Conservation (phyloP, 2,329 filamentous ascomycete genomes). For the Penicillium sp. region DNA sequence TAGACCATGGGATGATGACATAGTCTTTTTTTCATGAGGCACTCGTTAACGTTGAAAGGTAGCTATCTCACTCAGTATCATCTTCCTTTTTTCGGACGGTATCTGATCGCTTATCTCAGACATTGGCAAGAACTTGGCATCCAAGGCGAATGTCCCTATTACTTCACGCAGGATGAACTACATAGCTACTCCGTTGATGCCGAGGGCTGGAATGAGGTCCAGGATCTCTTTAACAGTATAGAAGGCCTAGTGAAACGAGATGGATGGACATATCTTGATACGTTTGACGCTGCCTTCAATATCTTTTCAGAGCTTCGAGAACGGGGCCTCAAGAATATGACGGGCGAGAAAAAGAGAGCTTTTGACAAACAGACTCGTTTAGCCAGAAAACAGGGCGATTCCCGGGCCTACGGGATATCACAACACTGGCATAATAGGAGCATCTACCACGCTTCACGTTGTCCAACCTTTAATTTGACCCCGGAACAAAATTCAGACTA, state of each 20-base stretch:
- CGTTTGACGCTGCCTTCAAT: slow-evolving; percentile 37
- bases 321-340: slow-evolving; percentile 31
- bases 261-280: slow-evolving; percentile 40
- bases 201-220: slow-evolving; percentile 27
- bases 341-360: slow-evolving; percentile 31
- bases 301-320: slow-evolving; percentile 40
- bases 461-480: no score
- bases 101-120: slow-evolving; percentile 11
- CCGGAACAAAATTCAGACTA: no score
- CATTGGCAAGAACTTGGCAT: slow-evolving; percentile 22
- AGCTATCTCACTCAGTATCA: slow-evolving; percentile 1
- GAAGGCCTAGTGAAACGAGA: slow-evolving; percentile 36
- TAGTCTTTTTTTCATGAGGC: slow-evolving; percentile 21
- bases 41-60: slow-evolving; percentile 28
- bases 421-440: no score
- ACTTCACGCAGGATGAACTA: slow-evolving; percentile 26
- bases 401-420: neutral
- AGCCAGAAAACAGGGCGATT: slow-evolving; percentile 17
- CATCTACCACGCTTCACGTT: no score
- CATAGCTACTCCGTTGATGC: slow-evolving; percentile 17
- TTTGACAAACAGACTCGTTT: slow-evolving; percentile 37
- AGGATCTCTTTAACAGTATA: slow-evolving; percentile 41
- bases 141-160: slow-evolving; percentile 21
- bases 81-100: neutral
- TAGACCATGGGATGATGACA: no score